Percentiles rank a stretch among this genome's conserved stretches.
These are phyloP conservation scores for Starmerella tilneyi DNA, from an alignment of 805 yeast species.

Conservation along the genomic window DNA sequence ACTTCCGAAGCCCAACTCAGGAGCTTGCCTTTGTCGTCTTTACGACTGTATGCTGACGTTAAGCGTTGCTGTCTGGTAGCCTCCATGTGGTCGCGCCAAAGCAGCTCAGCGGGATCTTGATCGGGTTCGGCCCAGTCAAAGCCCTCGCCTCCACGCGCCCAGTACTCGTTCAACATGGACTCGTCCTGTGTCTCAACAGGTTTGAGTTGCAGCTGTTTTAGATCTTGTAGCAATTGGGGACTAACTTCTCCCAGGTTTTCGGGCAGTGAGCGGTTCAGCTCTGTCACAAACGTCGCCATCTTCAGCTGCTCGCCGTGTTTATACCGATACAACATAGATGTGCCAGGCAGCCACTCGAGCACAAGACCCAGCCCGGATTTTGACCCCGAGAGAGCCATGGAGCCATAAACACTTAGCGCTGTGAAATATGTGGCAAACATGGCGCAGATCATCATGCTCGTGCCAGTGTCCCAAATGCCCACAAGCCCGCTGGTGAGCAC, in stretches of 20 bases:
- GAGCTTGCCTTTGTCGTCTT: conserved; percentile 19
- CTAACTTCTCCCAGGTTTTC: conserved; percentile 36
- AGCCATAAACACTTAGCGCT: conserved; percentile 40
- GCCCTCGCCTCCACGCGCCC: conserved; percentile 80
- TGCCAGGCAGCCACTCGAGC: conserved; percentile 55
- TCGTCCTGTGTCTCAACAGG: conserved; percentile 51
- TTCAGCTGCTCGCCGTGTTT: conserved; percentile 57
- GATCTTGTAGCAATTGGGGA: conserved; percentile 28
- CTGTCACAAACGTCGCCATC: conserved; percentile 55
- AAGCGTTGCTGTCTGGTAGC: conserved; percentile 19
- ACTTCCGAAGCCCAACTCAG: conserved; percentile 28
- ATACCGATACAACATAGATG: conserved; percentile 54
- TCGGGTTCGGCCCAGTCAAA: conserved; percentile 87
- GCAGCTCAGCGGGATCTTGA: conserved; percentile 67
- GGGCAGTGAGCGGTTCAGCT: conserved; percentile 45
- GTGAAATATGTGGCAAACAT: conserved; percentile 42
- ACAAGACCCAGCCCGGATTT: conserved; percentile 45
- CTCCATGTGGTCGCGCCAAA: conserved; percentile 30
- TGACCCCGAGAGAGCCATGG: conserved; percentile 41
- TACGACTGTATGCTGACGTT: conserved; percentile 24
- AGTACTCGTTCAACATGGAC: conserved; percentile 62
- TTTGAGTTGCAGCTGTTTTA: conserved; percentile 31
- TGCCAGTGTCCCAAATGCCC: conserved; percentile 32
- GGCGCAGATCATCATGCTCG: conserved; percentile 34
- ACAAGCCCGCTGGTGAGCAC: conserved; percentile 36